These are phyloP conservation scores for Mycena filopes DNA, from an alignment of 768 basidiomycete genomes.

Conservation along the genomic window DNA sequence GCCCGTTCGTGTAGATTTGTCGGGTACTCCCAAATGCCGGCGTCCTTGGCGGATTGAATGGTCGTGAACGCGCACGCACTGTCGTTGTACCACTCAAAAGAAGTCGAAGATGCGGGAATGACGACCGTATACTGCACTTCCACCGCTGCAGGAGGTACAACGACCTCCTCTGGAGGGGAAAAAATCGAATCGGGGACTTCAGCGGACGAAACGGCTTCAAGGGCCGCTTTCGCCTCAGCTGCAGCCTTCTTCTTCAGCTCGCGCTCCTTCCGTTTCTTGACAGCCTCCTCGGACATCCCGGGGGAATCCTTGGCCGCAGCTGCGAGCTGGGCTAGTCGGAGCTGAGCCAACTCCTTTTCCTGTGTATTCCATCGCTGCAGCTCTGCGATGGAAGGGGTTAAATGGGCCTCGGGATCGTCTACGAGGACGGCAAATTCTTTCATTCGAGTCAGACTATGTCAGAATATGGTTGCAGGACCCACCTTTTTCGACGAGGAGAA, in stretches of 20 bases:
- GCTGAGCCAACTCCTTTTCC: conserved; percentile 55
- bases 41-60: conserved; percentile 68
- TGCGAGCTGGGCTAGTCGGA: conserved; percentile 57
- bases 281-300: conserved; percentile 69
- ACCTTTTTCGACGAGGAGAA: conserved; percentile 88
- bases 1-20: conserved; percentile 72
- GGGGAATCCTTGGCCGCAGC: conserved; percentile 60
- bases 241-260: conserved; percentile 55
- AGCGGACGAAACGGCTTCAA: conserved; percentile 20
- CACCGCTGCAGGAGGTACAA: conserved; percentile 4
- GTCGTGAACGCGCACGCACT: conserved; percentile 58
- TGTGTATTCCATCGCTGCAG: conserved; percentile 64
- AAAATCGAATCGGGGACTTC: conserved; percentile 18
- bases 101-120: conserved; percentile 72
- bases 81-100: conserved; percentile 76
- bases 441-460: conserved; percentile 18
- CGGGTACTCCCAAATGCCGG: conserved; percentile 85
- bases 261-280: conserved; percentile 77
- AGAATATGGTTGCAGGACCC: background rate
- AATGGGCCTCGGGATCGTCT: conserved; percentile 73
- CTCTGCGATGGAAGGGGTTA: conserved; percentile 55
- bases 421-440: conserved; percentile 82
- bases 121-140: conserved; percentile 60
- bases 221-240: conserved; percentile 32
- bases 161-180: conserved; percentile 14